These are phyloP conservation scores for Trichoderma cornu-damae DNA, from an alignment of 2,329 filamentous ascomycete species.

Conservation along the genomic window DNA sequence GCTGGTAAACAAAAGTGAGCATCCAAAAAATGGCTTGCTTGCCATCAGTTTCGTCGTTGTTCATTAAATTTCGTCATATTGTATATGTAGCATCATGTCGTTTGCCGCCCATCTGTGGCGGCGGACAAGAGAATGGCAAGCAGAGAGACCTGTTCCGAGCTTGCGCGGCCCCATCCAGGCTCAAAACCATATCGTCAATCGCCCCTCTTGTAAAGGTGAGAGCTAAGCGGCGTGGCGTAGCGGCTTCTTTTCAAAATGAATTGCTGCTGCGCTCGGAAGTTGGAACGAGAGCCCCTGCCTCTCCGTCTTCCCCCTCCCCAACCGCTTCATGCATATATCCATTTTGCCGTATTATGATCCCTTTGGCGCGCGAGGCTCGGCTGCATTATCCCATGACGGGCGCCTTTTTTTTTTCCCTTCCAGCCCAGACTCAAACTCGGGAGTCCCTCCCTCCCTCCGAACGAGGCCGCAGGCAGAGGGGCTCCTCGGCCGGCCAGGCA, in stretches of 20 bases:
- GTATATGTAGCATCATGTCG: neutral
- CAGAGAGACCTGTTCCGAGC: neutral
- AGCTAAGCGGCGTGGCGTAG: too few species aligned
- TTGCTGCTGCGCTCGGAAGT: too few species aligned
- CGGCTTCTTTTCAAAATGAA: too few species aligned
- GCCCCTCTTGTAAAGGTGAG: too few species aligned
- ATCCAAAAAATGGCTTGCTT: conserved; percentile 1
- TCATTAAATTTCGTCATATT: conserved; percentile 12
- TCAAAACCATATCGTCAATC: too few species aligned
- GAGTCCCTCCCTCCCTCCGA: neutral
- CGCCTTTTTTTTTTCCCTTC: too few species aligned
- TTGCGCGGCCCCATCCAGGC: too few species aligned
- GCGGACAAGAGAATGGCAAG: neutral
- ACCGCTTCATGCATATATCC: neutral
- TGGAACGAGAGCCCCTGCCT: too few species aligned
- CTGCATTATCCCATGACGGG: neutral
- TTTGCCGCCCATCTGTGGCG: neutral
- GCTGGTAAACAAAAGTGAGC: neutral
- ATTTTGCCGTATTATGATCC: neutral
- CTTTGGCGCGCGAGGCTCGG: neutral
- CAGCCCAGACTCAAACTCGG: neutral
- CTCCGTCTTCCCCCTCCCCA: neutral
- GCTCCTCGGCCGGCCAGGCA: conserved; percentile 5
- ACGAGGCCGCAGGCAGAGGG: neutral
- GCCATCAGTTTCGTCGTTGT: neutral